phyloP scores from a whole-genome alignment of 1,139 yeast species.

The Pichia sp. region DNA sequence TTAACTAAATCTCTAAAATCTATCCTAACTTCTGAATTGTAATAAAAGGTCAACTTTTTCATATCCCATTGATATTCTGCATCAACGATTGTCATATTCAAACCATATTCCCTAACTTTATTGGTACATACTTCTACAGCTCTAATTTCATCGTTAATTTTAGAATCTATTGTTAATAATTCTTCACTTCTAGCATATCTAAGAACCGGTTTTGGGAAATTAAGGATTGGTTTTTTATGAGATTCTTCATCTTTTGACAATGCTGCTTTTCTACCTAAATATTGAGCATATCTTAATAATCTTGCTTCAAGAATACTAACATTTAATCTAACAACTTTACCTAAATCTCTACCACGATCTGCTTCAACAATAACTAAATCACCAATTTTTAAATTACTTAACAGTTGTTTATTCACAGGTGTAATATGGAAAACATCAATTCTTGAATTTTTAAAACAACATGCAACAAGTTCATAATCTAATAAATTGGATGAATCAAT shows the following conservation, averaged over 20 bases:
- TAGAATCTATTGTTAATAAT: conserved; percentile 50
- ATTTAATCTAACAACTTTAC: conserved; percentile 63
- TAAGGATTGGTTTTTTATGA: conserved; percentile 39
- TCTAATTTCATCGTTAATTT: conserved; percentile 64
- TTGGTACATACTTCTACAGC: conserved; percentile 59
- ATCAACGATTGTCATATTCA: conserved; percentile 34
- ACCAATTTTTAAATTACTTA: conserved; percentile 51
- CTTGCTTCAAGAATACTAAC: conserved; percentile 60
- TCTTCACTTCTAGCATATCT: conserved; percentile 63
- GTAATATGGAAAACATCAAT: conserved; percentile 72
- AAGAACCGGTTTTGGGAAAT: conserved; percentile 69
- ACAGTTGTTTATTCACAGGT: conserved; percentile 32
- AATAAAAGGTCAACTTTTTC: conserved; percentile 87
- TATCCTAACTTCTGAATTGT: conserved; percentile 69
- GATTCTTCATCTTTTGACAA: conserved; percentile 29
- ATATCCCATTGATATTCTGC: conserved; percentile 96
- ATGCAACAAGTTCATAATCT: conserved; percentile 47
- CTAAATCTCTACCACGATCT: conserved; percentile 92
- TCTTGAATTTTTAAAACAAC: conserved; percentile 82
- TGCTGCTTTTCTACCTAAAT: conserved; percentile 54
- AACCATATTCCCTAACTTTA: conserved; percentile 44
- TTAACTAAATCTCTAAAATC: conserved; percentile 91
- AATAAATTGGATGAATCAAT: conserved; percentile 18
- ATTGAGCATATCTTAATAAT: conserved; percentile 47
- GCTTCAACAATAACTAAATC: conserved; percentile 95